A percentile compares a stretch with the other conserved stretches of the same genome.
Conservation (phyloP, 2,329 filamentous ascomycete species). For the Fusarium staphyleae region DNA sequence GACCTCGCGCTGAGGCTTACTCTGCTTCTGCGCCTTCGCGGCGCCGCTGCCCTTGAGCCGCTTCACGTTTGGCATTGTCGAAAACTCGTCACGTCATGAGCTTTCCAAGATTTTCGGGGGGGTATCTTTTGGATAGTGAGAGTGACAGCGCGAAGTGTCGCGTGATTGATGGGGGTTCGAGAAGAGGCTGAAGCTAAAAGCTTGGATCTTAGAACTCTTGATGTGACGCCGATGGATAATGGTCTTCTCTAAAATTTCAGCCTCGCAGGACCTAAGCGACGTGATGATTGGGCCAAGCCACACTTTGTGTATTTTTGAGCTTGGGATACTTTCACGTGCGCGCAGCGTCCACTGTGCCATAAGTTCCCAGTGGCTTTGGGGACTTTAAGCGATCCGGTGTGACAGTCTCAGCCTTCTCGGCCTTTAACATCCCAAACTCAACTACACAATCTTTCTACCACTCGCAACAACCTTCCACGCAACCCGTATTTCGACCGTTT, state of each 20-base stretch:
- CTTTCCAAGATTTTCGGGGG: conserved; percentile 8
- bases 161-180: conserved; percentile 16
- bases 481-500: background rate
- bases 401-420: conserved; percentile 36
- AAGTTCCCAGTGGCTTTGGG: conserved; percentile 2
- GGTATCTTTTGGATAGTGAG: conserved; percentile 11
- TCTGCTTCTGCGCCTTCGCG: conserved; percentile 47
- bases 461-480: background rate
- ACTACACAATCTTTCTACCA: conserved; percentile 1
- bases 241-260: conserved; percentile 45
- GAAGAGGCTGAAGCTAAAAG: conserved; percentile 20
- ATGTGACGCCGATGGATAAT: conserved; percentile 32
- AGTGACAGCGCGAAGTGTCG: conserved; percentile 13
- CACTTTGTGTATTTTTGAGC: conserved; percentile 21
- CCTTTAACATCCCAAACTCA: conserved; percentile 17
- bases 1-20: conserved; percentile 50
- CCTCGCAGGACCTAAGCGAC: conserved; percentile 44
- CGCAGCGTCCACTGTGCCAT: background rate
- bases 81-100: conserved; percentile 35
- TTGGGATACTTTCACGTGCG: conserved; percentile 15
- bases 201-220: conserved; percentile 25
- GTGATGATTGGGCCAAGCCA: conserved; percentile 29
- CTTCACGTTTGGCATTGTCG: conserved; percentile 65
- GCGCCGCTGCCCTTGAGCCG: conserved; percentile 62
- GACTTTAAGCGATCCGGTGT: conserved; percentile 14